Percentiles rank a stretch among this genome's conserved stretches.
These are phyloP conservation scores for Cichorium intybus DNA, from an alignment of 140 eudicot genomes.

Conservation along the genomic window DNA sequence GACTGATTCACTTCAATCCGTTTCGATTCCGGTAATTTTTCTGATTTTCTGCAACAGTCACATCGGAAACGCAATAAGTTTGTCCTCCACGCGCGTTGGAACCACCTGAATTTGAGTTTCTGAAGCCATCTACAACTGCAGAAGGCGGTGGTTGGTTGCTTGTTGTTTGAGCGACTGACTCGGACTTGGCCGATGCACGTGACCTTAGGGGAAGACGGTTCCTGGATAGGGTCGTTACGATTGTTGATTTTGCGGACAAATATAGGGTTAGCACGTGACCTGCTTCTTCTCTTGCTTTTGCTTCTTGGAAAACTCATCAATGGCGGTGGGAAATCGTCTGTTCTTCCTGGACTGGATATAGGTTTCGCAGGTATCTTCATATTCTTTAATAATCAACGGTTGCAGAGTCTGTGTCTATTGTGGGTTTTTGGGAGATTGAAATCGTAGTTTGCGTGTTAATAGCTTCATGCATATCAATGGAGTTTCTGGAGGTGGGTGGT, in stretches of 20 bases:
- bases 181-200: constrained; percentile 95
- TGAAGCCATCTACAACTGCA: constrained; percentile 17
- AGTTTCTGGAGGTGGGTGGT: constrained; percentile 18
- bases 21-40: constrained; percentile 7
- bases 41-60: constrained; percentile 33
- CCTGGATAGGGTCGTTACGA: constrained; percentile 38
- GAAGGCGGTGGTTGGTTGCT: constrained; percentile 15
- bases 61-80: constrained; percentile 29
- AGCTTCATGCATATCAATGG: constrained; percentile 24
- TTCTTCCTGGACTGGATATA: constrained; percentile 52
- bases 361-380: constrained; percentile 52
- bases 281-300: constrained; percentile 49
- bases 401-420: background rate
- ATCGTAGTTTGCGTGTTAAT: constrained; percentile 5
- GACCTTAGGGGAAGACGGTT: constrained; percentile 94
- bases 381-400: background rate
- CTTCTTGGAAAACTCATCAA: constrained; percentile 56
- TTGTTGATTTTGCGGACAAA: constrained; percentile 39
- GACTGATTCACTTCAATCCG: background rate
- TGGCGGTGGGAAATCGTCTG: constrained; percentile 68
- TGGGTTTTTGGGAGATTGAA: background rate
- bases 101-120: constrained; percentile 17
- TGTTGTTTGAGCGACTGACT: constrained; percentile 33
- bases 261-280: constrained; percentile 61
- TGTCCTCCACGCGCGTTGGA: constrained; percentile 22